Evolutionary conservation across 179 eudicot species (phyloP).

Genomic region (Sideroxylon spinosum): DNA sequence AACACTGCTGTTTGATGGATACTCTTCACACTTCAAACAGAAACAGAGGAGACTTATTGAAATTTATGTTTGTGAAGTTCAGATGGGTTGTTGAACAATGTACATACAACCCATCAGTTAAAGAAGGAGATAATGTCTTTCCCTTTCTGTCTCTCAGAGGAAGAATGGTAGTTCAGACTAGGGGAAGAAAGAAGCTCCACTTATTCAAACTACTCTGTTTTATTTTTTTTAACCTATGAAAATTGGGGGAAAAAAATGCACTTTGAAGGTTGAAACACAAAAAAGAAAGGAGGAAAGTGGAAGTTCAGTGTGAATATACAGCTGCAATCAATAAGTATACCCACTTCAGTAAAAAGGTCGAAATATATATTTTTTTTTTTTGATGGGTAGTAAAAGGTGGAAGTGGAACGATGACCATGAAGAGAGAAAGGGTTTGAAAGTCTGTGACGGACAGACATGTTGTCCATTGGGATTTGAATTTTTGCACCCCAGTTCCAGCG

Average conservation of each 20-base stretch:
- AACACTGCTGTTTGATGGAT: not conserved
- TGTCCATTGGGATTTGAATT: constrained; percentile 1
- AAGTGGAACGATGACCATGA: not conserved
- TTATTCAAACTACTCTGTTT: not conserved
- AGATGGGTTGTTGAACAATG: constrained; percentile 5
- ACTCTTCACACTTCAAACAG: not conserved
- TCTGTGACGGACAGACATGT: not conserved
- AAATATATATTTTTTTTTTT: too few species aligned
- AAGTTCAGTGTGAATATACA: not conserved
- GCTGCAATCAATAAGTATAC: not conserved
- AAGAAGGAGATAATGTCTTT: not conserved
- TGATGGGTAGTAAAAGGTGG: not conserved
- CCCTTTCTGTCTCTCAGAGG: too few species aligned
- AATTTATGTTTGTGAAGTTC: not conserved
- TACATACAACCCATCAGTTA: not conserved
- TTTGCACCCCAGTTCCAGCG: not conserved
- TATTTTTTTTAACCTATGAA: not conserved
- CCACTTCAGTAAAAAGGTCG: not conserved
- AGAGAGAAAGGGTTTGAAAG: not conserved
- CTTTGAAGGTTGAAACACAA: not conserved
- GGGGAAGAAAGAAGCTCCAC: not conserved
- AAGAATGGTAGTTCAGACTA: not conserved
- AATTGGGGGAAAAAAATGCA: not conserved
- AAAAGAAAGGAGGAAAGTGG: not conserved
- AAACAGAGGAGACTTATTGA: not conserved